Evolutionary conservation across 202 grass and related monocot genomes (phyloP).

Genomic region (Eragrostis tef): DNA sequence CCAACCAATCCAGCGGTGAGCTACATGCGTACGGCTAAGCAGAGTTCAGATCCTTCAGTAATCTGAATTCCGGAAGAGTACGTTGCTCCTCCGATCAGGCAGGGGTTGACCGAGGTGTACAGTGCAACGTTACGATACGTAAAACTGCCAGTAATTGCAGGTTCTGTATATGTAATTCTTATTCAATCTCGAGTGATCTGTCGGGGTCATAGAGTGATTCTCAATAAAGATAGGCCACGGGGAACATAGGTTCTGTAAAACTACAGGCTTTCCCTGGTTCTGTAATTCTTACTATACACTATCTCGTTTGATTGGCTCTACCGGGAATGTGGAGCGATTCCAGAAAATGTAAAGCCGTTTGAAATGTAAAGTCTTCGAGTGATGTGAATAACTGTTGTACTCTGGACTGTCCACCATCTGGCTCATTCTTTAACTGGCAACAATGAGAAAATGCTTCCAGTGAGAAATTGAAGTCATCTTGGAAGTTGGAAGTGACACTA

Average conservation of each 20-base stretch:
- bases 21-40: neutral
- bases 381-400: neutral
- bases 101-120: neutral
- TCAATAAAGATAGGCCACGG: neutral
- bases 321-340: neutral
- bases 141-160: neutral
- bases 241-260: neutral
- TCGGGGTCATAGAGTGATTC: neutral
- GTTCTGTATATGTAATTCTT: neutral
- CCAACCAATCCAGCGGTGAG: constrained; percentile 2
- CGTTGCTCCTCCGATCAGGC: neutral
- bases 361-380: no score
- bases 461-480: neutral
- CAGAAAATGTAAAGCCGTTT: neutral
- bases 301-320: neutral
- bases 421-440: neutral
- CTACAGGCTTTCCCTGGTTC: neutral
- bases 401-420: neutral
- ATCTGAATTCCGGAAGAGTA: neutral
- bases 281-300: constrained; percentile 26
- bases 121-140: neutral
- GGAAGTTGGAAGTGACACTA: neutral
- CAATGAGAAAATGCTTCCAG: neutral
- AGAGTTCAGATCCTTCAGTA: neutral
- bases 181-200: neutral